A percentile compares a stretch with the other conserved stretches of the same genome.
phyloP scores from a whole-genome alignment of 345 rosid genomes.

The Salix koriyanagi region DNA sequence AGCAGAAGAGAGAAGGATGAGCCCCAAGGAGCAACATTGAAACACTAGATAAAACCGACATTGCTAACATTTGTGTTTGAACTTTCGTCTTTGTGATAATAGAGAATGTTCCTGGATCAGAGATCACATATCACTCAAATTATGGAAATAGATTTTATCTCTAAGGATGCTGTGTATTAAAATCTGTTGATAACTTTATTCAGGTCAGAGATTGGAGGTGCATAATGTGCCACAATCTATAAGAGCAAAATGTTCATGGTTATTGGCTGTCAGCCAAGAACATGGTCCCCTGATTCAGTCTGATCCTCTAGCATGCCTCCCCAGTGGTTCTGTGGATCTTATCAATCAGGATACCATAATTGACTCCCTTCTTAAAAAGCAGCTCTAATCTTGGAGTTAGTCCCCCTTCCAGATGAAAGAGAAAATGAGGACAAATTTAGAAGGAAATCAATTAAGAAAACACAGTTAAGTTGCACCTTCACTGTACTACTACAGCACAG shows the following conservation, averaged over 20 bases:
- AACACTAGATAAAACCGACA: neutral
- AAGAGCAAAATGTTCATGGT: neutral
- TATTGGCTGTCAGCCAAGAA: slow-evolving; percentile 9
- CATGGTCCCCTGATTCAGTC: slow-evolving; percentile 11
- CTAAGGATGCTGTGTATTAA: neutral
- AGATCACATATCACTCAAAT: neutral
- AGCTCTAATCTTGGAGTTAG: slow-evolving; percentile 26
- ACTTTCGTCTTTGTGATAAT: neutral
- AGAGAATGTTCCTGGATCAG: neutral
- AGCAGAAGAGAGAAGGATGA: neutral
- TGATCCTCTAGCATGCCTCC: slow-evolving; percentile 15
- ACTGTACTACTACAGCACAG: neutral
- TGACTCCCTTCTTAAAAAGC: slow-evolving; percentile 19
- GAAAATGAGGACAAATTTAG: slow-evolving; percentile 11
- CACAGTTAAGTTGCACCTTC: neutral
- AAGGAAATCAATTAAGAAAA: neutral
- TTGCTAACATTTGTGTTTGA: neutral
- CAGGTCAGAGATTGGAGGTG: neutral
- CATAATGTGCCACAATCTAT: slow-evolving; percentile 3
- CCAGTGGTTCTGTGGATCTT: slow-evolving; percentile 14
- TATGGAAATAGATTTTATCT: neutral
- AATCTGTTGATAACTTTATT: slow-evolving; percentile 7
- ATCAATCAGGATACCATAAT: slow-evolving; percentile 11
- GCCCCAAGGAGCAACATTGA: neutral
- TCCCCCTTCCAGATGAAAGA: slow-evolving; percentile 27